Evolutionary conservation across 805 yeast species (phyloP), one percentile per base, ranked within the genome.

Genomic region (Candida berthetii): DNA sequence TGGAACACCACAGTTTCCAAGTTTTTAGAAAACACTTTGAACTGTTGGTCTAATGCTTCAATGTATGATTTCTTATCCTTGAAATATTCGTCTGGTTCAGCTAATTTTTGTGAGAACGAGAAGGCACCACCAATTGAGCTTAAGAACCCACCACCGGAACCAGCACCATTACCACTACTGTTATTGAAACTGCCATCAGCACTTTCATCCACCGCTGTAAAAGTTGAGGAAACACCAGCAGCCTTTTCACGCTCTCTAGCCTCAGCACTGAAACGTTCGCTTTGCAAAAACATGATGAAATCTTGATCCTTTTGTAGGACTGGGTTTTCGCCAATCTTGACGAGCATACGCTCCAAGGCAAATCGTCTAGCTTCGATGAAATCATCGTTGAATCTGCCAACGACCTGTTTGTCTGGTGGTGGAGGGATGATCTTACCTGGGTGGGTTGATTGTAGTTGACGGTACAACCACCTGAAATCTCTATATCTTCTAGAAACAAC

Each of bases 361-460:
- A 82, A 68, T 43, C 97, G 71, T 61, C 98, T 76, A 48, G 79
- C 79, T 60, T 93, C 97, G 39, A 93, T 80, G 52, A 93, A 90
- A 52, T 82, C 89, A 50, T 87, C 87, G 52, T 88, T 88, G 62
- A 93, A 89, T 47, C 96, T 74, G 4, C 98, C 97, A 42, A 90
- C 82, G 7, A 85, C 84, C 47, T 95, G 96, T 60, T 93, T 95
- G 45, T 86, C 95, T 0, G 97, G 90, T 4, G 98, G 97, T 1
- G 98, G 96, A 1, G 99, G 98, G 19, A 93, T 80, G 31, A 93
- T 81, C 44, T 74, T 71, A 1, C 99, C 99, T 29, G 96, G 95
- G 56, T 93, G 89, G 51, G 83, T 86, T 53, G 78, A 76, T 54
- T 85, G 85, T 20, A 93, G 67, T 52, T 90, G 96, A 49, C 86